Evolutionary conservation across 345 rosid species (phyloP).

Genomic region (Atalantia buxifolia): DNA sequence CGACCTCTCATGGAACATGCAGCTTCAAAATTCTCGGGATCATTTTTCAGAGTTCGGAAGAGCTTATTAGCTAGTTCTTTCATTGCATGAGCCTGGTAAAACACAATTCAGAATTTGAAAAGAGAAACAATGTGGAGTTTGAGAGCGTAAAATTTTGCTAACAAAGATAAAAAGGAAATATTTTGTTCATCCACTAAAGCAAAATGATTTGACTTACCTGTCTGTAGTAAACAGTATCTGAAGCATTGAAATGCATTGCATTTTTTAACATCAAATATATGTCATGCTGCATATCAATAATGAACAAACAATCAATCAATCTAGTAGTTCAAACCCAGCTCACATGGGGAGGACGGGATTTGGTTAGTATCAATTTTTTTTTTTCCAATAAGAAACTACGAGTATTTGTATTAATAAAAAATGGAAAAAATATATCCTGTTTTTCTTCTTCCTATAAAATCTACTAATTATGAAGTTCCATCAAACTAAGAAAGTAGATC

Average conservation of each 20-base stretch:
- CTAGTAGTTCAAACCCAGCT: not conserved
- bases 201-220: constrained; percentile 16
- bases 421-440: not conserved
- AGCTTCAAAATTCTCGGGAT: constrained; percentile 22
- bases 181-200: not conserved
- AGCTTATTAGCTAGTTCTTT: constrained; percentile 31
- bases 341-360: no score
- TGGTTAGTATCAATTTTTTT: no score
- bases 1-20: constrained; percentile 15
- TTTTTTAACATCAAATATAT: constrained; percentile 20
- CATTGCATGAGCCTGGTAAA: constrained; percentile 30
- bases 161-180: not conserved
- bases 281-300: constrained; percentile 22
- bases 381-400: no score
- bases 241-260: constrained; percentile 34
- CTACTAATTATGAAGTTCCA: not conserved
- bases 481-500: not conserved
- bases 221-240: constrained; percentile 26
- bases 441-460: not conserved
- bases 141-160: not conserved
- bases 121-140: constrained; percentile 4
- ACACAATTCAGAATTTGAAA: constrained; percentile 2
- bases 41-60: constrained; percentile 25
- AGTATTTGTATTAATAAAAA: no score
- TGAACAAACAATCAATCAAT: constrained; percentile 18